phyloP scores from a whole-genome alignment of 208 protist species.

The Crithidia thermophila region DNA sequence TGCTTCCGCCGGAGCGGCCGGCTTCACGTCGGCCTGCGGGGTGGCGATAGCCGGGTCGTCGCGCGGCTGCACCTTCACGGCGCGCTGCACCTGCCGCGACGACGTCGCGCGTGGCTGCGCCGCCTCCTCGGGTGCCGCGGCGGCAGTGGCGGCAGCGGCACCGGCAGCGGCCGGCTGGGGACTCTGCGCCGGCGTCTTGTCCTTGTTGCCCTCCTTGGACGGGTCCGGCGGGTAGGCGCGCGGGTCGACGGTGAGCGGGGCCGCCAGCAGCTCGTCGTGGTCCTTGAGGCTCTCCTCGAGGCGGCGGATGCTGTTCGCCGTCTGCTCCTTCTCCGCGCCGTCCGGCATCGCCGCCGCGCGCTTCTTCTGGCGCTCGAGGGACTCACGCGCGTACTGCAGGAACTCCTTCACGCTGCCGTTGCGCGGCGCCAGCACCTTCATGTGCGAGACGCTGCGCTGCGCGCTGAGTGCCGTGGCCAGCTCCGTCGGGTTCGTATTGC shows the following conservation, averaged over 20 bases:
- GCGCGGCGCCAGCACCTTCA: slow-evolving; percentile 34
- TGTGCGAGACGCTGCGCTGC: slow-evolving; percentile 42
- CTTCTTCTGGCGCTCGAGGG: slow-evolving; percentile 31
- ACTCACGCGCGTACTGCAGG: slow-evolving; percentile 31
- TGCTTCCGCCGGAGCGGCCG: background rate
- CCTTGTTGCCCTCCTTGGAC: background rate
- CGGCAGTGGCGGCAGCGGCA: background rate
- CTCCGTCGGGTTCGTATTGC: slow-evolving; percentile 25
- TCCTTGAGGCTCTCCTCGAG: slow-evolving; percentile 47
- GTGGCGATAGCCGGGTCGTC: background rate
- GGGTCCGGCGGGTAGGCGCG: slow-evolving; percentile 34
- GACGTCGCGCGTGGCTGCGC: background rate
- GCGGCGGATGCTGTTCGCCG: slow-evolving; percentile 28
- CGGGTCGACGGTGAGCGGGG: slow-evolving; percentile 34
- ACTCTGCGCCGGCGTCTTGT: background rate
- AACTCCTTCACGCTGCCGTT: slow-evolving; percentile 66
- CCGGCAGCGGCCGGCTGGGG: slow-evolving; percentile 1
- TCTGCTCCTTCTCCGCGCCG: slow-evolving; percentile 31
- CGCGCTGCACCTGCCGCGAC: background rate
- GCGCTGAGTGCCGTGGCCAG: slow-evolving; percentile 35
- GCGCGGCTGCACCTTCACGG: slow-evolving; percentile 6
- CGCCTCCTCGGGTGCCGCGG: background rate
- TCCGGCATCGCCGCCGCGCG: slow-evolving; percentile 28
- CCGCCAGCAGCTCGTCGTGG: slow-evolving; percentile 44
- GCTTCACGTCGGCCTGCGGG: slow-evolving; percentile 4